Evolutionary conservation across 2,329 filamentous ascomycete species (phyloP), one percentile per base, ranked within the genome.

Genomic region (Hypoxylon sp.): DNA sequence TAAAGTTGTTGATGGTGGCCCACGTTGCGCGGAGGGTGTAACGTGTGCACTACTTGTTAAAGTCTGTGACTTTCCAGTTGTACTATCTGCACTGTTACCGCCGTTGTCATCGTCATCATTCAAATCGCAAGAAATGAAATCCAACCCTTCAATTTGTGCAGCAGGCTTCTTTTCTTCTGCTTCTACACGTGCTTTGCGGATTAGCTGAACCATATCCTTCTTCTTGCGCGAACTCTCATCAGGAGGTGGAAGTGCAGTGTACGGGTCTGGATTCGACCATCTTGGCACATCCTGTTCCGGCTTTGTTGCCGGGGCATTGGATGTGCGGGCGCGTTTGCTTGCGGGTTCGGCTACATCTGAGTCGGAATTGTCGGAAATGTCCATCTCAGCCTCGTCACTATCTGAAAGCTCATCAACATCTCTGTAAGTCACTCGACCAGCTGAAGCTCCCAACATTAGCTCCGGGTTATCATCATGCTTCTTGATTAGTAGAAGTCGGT

Each of bases 191-290:
- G 95, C 93, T 77, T 97, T 98, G 73, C 95, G 91, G 73, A 98
- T 98, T 68, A 97, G 81, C 76, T 97, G 93, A 37, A 98, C 93
- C 42, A 98, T 91, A 72, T 98, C 94, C 73, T 90, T 91, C 80
- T 91, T 94, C 81, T 96, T 97, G 20, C 88, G 86, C 42, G 88
- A 85, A 4, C 84, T 85, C 61, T 94, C 91, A 71, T 95, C 92
- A 0, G 90, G 88, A 6, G 94, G 94, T 7, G 95, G 95, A 8
- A 97, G 84, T 1, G 89, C 92, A 5, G 93, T 97, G 80, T 98
- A 98, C 0, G 95, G 94, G 78, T 98, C 95, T 2, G 95, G 95
- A 74, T 98, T 98, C 3, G 94, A 97, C 95, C 95, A 98, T 79
- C 92, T 94, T 2, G 94, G 94, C 4, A 78, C 80, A 13, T 83